Evolutionary conservation across 2,329 filamentous ascomycete species (phyloP), one percentile per base, ranked within the genome.

Genomic region (Botrytis aclada): DNA sequence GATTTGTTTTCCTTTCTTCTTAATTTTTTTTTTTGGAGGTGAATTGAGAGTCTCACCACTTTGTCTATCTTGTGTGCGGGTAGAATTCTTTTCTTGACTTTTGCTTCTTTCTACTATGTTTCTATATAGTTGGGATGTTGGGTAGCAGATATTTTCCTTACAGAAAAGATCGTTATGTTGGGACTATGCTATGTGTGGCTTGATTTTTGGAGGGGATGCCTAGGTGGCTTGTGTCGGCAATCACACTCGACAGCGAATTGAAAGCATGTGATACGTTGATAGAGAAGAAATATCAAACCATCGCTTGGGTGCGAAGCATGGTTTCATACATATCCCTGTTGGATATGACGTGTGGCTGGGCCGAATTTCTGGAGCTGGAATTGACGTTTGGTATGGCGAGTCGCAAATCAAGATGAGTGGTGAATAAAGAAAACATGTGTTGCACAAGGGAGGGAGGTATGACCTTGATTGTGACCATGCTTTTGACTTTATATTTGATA

Each of bases 271-370:
- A 67, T 67, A 37, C 32, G 43, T 18, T 32, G 32, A 65, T 65
- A 10, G n/a, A 22, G 34, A 25, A 37, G 25, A 25, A 7, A 60
- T 37, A 34, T 32, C 25, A 64, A 65, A 47, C 62, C 32, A 8
- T 9, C 20, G 32, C 25, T 37, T 14, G 25, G 22, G 64, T 32
- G 43, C 32, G 18, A 63, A 47, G 41, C 67, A 58, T 14, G 54
- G 54, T 47, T 45, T 45, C 12, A 20, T 29, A 41, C 10, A 16
- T 63, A 70, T 70, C 56, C 41, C 22, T 63, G 69, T 32, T 64
- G 25, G 3, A 25, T 64, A 71, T 71, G 69, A 71, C 69, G 69
- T 71, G 58, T 54, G 58, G 69, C 69, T 71, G 69, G 34, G 58
- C 25, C 39, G 47, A 41, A 56, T 32, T 41, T 69, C 25, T 69